These are phyloP conservation scores for Bipolaris zeicola DNA, from an alignment of 2,329 filamentous ascomycete species.

Conservation along the genomic window DNA sequence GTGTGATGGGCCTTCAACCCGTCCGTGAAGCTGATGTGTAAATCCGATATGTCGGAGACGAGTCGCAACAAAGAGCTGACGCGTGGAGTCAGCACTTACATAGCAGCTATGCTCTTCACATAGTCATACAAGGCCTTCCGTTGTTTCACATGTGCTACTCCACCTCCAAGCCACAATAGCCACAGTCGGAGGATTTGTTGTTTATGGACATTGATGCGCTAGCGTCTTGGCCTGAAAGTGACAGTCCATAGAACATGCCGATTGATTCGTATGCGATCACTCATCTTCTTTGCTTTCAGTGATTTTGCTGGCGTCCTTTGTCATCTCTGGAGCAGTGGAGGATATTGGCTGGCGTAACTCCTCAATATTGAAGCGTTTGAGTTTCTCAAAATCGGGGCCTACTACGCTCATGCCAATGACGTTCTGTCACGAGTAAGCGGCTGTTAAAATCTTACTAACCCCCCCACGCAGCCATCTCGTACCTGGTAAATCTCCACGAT, in stretches of 20 bases:
- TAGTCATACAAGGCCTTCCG: slow-evolving; percentile 18
- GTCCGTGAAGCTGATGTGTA: slow-evolving; percentile 11
- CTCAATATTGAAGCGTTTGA: slow-evolving; percentile 79
- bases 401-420: slow-evolving; percentile 82
- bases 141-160: slow-evolving; percentile 21
- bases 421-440: slow-evolving; percentile 57
- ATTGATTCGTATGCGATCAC: slow-evolving; percentile 13
- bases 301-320: slow-evolving; percentile 5
- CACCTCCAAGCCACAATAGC: slow-evolving; percentile 24
- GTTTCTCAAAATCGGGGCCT: slow-evolving; percentile 70
- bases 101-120: slow-evolving; percentile 12
- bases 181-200: slow-evolving; percentile 21
- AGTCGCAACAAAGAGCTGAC: slow-evolving; percentile 26
- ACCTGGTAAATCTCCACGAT: slow-evolving; percentile 83
- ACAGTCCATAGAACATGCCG: slow-evolving; percentile 3
- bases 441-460: slow-evolving; percentile 13
- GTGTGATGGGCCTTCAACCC: slow-evolving; percentile 14
- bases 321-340: slow-evolving; percentile 6
- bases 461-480: slow-evolving; percentile 46
- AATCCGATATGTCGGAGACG: slow-evolving; percentile 34
- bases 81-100: slow-evolving; percentile 27
- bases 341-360: slow-evolving; percentile 67
- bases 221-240: slow-evolving; percentile 7
- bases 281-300: slow-evolving; percentile 31
- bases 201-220: slow-evolving; percentile 18